Base-by-base conservation (phyloP, 2,329 filamentous ascomycete species). In the Scedosporium dehoogii region DNA sequence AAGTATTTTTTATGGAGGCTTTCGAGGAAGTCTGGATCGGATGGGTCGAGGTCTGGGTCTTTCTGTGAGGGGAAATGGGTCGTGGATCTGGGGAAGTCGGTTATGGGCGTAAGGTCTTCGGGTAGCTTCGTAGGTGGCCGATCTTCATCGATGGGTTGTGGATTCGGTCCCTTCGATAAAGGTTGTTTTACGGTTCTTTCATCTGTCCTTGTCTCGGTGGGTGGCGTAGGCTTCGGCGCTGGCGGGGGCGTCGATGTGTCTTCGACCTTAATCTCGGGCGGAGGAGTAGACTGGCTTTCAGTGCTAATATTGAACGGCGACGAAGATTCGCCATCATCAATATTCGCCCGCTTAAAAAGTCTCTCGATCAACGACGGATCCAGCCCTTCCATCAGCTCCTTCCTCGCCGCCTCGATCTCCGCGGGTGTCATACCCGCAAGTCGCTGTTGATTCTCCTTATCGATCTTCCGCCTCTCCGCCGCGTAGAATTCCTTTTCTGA, bases 1-100 rank as follows among this genome's bases (percentile, higher is more conserved):
- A 97, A 99, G 81, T 96, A 99, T 74, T 97, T 96, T 23, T 86
- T 77, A 79, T 96, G 92, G 5, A 99, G 85, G 63, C 90, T 88
- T 57, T 84, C 76, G 63, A 97, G 86, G 76, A 97, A 97, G 70
- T 91, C 81, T 0, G 90, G 88, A 64, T 92, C 90, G 44, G 85
- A 79, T 0, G 92, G 92, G 72, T 97, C 91, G 66, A 97, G 87
- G 64, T 91, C 87, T 9, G 73, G 79, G 64, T 91, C 87, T 9
- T 73, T 79, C 1, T 74, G 76, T n/a, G 73, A 74, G 9, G 86
- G 87, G 73, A 87, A 91, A 75, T 90, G 89, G 14, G 81, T 79
- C 33, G 77, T 74, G 29, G 46, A 42, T 58, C 33, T 58, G 48
- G 75, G 71, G 56, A 71, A 69, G 58, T 76, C 70, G 55, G 73